Conservation (phyloP, 148 eudicot genomes). For the Euryodendron excelsum region DNA sequence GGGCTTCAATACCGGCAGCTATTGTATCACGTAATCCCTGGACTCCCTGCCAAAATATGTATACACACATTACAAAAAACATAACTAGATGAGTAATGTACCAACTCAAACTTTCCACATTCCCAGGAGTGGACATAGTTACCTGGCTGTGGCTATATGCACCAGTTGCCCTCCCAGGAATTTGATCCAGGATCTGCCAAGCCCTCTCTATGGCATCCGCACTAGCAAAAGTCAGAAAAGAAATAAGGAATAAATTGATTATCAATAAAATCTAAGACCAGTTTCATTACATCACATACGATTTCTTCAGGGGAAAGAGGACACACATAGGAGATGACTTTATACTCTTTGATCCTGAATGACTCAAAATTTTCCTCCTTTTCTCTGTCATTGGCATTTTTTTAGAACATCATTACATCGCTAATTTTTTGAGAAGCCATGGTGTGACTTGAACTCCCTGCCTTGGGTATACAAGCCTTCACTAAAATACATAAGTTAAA, state of each 20-base stretch:
- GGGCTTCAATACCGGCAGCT: slow-evolving; percentile 89
- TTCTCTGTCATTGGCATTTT: background rate
- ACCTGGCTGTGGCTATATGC: slow-evolving; percentile 98
- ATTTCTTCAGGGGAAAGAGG: background rate
- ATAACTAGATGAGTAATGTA: background rate
- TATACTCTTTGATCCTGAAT: background rate
- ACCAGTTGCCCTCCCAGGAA: slow-evolving; percentile 94
- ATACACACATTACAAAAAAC: background rate
- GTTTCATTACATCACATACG: background rate
- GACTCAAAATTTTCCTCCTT: background rate
- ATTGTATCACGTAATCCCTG: slow-evolving; percentile 90
- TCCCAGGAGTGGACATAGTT: background rate
- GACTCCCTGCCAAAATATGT: slow-evolving; percentile 50
- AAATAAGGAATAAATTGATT: background rate
- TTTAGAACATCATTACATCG: background rate
- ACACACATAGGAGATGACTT: background rate
- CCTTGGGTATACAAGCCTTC: background rate
- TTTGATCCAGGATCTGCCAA: slow-evolving; percentile 77
- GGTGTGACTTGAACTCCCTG: background rate
- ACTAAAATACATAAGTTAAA: too few species aligned
- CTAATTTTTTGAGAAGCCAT: background rate
- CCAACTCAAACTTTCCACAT: background rate
- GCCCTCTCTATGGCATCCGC: slow-evolving; percentile 87
- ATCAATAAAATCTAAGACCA: background rate
- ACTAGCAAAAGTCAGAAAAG: slow-evolving; percentile 30